Conservation (phyloP, 768 basidiomycete species). For the Phaffia australis region DNA sequence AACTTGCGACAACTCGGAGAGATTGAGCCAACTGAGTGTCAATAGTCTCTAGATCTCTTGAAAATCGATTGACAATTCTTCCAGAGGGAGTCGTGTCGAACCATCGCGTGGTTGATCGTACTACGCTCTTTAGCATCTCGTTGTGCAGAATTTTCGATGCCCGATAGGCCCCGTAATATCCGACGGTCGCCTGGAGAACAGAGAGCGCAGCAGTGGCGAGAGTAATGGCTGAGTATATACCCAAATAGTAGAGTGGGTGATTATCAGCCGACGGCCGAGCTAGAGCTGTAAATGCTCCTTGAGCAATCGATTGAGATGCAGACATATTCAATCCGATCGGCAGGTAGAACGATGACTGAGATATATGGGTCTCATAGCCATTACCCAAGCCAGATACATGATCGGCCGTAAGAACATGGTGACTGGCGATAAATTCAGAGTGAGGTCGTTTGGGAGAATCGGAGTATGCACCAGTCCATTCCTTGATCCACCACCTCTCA, state of each 20-base stretch:
- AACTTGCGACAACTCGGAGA: conserved; percentile 59
- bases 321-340: not conserved
- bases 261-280: conserved; percentile 40
- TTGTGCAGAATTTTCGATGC: conserved; percentile 38
- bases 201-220: conserved; percentile 45
- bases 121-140: conserved; percentile 55
- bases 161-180: conserved; percentile 41
- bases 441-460: conserved; percentile 3
- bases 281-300: conserved; percentile 6
- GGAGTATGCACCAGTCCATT: conserved; percentile 16
- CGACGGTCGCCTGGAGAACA: conserved; percentile 36
- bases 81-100: conserved; percentile 69
- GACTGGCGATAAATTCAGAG: not conserved
- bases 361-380: not conserved
- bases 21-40: conserved; percentile 51
- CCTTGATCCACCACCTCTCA: conserved; percentile 20
- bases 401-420: conserved; percentile 1
- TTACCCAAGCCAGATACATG: not conserved
- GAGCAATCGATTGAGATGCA: not conserved
- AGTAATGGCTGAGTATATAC: conserved; percentile 44
- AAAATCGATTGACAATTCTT: conserved; percentile 29
- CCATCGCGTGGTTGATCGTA: conserved; percentile 64
- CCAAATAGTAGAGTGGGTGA: conserved; percentile 62
- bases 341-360: not conserved
- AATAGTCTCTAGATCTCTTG: conserved; percentile 71